A percentile compares a stretch with the other conserved stretches of the same genome.
phyloP scores from a whole-genome alignment of 225 moss, liverwort and hornwort species.

The Straminergon stramineum region DNA sequence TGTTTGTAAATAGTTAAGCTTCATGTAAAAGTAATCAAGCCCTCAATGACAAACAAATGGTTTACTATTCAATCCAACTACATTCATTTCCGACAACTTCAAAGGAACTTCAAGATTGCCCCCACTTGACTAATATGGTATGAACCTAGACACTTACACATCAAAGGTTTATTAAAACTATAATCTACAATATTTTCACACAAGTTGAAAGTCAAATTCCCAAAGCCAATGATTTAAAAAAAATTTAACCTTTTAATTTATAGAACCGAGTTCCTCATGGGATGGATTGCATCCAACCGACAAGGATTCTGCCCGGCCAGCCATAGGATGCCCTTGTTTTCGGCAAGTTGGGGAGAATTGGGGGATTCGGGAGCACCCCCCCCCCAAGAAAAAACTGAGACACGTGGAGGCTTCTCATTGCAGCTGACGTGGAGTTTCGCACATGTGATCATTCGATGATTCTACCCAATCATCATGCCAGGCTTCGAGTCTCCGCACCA shows the following conservation, averaged over 20 bases:
- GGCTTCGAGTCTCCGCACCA: constrained; percentile 18
- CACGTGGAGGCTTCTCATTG: not conserved
- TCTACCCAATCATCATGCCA: constrained; percentile 4
- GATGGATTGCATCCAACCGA: not conserved
- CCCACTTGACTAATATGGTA: not conserved
- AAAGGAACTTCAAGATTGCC: not conserved
- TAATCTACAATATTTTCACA: not conserved
- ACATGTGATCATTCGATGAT: not conserved
- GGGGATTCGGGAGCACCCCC: not conserved
- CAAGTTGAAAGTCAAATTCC: not conserved
- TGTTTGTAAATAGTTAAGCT: too few species aligned
- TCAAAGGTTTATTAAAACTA: not conserved
- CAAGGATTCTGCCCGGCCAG: not conserved
- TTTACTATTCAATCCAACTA: not conserved
- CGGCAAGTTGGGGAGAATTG: not conserved
- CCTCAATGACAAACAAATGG: not conserved
- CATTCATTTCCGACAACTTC: not conserved
- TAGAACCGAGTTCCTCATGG: too few species aligned
- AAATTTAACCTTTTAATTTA: too few species aligned
- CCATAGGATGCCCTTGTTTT: not conserved
- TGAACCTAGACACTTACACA: not conserved
- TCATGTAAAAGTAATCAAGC: not conserved
- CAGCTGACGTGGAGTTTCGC: not conserved
- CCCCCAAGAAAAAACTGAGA: too few species aligned
- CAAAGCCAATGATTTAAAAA: not conserved